Percentiles rank a stretch among this genome's conserved stretches.
These are phyloP conservation scores for Prunus mira DNA, from an alignment of 306 rosid species.

Conservation along the genomic window DNA sequence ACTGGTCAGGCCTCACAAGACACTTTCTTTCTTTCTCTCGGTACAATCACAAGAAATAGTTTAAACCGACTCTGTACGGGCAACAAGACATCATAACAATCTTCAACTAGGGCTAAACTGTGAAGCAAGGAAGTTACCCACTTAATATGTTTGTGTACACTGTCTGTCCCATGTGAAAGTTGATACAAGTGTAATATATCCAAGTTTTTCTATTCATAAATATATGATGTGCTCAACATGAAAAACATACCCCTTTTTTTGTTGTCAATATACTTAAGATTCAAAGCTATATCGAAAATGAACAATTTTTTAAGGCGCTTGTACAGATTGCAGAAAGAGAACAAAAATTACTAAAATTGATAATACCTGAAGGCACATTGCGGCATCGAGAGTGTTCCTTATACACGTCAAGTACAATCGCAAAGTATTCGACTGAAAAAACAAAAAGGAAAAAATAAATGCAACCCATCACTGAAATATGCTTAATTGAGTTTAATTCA, in stretches of 20 bases:
- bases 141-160: background rate
- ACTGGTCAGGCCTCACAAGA: background rate
- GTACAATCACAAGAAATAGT: no score
- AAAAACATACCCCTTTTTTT: background rate
- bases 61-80: no score
- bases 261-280: no score
- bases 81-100: background rate
- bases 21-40: no score
- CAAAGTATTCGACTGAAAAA: slow-evolving; percentile 54
- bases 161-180: background rate
- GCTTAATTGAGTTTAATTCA: background rate
- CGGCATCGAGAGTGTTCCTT: slow-evolving; percentile 89
- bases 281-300: background rate
- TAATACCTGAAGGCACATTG: slow-evolving; percentile 91
- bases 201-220: background rate
- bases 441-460: background rate
- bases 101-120: background rate
- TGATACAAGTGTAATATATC: background rate
- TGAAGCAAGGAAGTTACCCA: background rate
- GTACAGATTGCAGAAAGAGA: background rate
- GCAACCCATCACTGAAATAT: background rate
- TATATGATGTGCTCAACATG: background rate
- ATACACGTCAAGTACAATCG: slow-evolving; percentile 82
- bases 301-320: background rate
- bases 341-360: background rate